Conservation (phyloP, 2,329 filamentous ascomycete genomes). For the Alternaria triticimaculans region DNA sequence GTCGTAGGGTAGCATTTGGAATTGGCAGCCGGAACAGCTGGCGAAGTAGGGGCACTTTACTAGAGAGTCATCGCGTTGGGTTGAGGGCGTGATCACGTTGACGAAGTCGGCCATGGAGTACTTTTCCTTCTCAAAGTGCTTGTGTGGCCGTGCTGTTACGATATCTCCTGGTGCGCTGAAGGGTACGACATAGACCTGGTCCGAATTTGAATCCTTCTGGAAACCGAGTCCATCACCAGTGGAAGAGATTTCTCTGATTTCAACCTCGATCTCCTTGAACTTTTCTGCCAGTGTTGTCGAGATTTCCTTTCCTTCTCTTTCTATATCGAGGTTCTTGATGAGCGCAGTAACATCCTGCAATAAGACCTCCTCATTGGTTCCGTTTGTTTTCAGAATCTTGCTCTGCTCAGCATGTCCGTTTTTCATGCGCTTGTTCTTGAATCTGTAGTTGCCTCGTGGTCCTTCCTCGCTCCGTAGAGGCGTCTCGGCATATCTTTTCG, state of each 20-base stretch:
- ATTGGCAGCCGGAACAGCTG: slow-evolving; percentile 87
- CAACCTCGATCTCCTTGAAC: slow-evolving; percentile 79
- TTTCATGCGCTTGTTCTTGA: slow-evolving; percentile 58
- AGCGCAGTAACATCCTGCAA: slow-evolving; percentile 54
- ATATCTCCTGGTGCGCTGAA: slow-evolving; percentile 87
- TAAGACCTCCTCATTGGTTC: slow-evolving; percentile 58
- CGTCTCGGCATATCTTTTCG: slow-evolving; percentile 43
- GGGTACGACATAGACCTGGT: slow-evolving; percentile 82
- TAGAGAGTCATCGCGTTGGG: slow-evolving; percentile 76
- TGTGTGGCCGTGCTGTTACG: slow-evolving; percentile 78
- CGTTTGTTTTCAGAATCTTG: slow-evolving; percentile 49
- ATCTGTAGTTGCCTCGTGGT: slow-evolving; percentile 45
- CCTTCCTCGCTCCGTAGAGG: slow-evolving; percentile 43
- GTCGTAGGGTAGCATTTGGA: slow-evolving; percentile 92
- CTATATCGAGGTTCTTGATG: slow-evolving; percentile 45
- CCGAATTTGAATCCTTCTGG: slow-evolving; percentile 65
- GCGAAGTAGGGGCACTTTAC: slow-evolving; percentile 87
- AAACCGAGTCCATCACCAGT: slow-evolving; percentile 89
- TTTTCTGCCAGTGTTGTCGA: slow-evolving; percentile 62
- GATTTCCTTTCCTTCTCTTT: slow-evolving; percentile 25
- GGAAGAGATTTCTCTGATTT: slow-evolving; percentile 83
- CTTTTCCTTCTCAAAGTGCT: slow-evolving; percentile 68
- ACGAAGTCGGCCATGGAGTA: slow-evolving; percentile 85
- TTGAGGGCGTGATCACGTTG: slow-evolving; percentile 74
- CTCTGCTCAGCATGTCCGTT: slow-evolving; percentile 47